Evolutionary conservation across 345 rosid species (phyloP).

Genomic region (Rhodamnia argentea): DNA sequence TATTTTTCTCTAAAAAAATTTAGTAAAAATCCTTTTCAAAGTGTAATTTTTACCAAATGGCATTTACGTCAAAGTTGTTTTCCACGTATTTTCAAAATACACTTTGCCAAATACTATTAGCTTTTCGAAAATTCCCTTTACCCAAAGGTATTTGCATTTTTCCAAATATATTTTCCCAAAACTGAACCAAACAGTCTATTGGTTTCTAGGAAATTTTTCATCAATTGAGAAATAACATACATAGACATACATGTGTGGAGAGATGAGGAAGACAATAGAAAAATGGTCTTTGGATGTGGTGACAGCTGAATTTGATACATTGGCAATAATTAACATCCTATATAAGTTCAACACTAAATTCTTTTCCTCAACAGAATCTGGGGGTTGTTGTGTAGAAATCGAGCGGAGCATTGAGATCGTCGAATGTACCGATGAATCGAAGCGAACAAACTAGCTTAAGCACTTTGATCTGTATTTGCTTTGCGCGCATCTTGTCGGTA

Average conservation of each 20-base stretch:
- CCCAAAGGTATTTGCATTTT: no score
- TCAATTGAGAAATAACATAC: neutral
- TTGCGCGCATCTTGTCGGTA: neutral
- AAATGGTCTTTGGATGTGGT: accelerated
- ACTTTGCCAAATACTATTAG: no score
- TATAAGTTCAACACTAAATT: neutral
- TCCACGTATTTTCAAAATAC: no score
- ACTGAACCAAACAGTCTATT: neutral
- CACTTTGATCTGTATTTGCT: neutral
- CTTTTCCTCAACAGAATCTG: accelerated
- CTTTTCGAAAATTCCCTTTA: no score
- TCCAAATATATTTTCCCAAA: no score
- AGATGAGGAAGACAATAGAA: neutral
- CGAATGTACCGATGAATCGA: neutral
- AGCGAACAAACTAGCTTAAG: neutral
- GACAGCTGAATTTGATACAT: neutral
- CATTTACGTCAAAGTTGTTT: no score
- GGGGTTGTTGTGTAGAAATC: neutral
- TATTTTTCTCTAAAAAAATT: no score
- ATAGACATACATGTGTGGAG: neutral
- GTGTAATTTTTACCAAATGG: no score
- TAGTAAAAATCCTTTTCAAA: no score
- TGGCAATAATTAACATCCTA: neutral
- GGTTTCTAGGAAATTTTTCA: neutral
- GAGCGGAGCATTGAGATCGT: neutral